These are phyloP conservation scores for Cicer judaicum DNA, from an alignment of 306 rosid species.

Conservation along the genomic window DNA sequence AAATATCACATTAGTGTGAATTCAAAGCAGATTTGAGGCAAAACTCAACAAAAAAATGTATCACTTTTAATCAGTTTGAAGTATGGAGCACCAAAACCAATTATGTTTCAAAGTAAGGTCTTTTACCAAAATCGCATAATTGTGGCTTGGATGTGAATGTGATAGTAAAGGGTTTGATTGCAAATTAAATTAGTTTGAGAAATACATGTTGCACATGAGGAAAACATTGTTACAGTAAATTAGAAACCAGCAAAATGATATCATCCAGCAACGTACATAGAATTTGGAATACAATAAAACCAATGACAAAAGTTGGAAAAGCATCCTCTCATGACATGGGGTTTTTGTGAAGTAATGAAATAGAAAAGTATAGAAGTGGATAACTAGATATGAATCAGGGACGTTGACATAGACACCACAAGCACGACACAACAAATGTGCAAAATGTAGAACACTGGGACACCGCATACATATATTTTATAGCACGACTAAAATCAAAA, in stretches of 20 bases:
- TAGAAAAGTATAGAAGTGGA: background rate
- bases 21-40: background rate
- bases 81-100: background rate
- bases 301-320: background rate
- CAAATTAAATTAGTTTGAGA: slow-evolving; percentile 1
- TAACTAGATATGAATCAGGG: background rate
- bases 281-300: background rate
- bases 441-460: background rate
- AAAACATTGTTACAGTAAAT: background rate
- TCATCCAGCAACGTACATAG: background rate
- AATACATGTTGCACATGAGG: background rate
- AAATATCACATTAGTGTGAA: background rate
- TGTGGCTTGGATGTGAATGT: background rate
- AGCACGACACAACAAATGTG: background rate
- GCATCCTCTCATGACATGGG: background rate
- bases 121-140: background rate
- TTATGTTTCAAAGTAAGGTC: background rate
- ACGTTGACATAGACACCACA: no score
- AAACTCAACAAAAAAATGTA: background rate
- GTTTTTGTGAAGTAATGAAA: background rate
- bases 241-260: background rate
- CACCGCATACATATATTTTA: background rate
- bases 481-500: no score
- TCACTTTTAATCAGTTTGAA: background rate
- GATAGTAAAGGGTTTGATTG: background rate